These are phyloP conservation scores for Biscogniauxia marginata DNA, from an alignment of 2,329 filamentous ascomycete species.

Conservation along the genomic window DNA sequence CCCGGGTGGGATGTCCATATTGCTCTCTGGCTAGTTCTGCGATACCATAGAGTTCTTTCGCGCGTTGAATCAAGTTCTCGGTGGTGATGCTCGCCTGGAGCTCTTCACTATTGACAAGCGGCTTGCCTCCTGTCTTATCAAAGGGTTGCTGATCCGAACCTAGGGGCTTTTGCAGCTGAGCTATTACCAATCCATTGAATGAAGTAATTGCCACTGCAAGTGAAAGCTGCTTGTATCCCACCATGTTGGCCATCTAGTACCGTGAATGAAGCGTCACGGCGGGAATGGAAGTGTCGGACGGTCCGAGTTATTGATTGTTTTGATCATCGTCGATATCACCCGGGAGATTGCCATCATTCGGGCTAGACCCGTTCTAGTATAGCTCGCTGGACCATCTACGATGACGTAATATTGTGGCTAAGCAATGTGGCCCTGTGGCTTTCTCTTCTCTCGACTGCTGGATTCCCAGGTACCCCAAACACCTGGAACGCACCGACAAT, in stretches of 20 bases:
- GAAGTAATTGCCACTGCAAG: background rate
- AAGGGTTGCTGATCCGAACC: slow-evolving; percentile 15
- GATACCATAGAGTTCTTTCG: slow-evolving; percentile 61
- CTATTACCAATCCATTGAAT: background rate
- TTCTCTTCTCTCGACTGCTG: background rate
- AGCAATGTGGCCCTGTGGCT: background rate
- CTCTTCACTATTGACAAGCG: slow-evolving; percentile 51
- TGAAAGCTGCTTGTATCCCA: background rate
- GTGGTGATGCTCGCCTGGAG: slow-evolving; percentile 57
- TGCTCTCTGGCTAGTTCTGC: slow-evolving; percentile 58
- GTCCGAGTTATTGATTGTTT: background rate
- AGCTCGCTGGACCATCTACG: background rate
- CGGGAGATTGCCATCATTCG: background rate
- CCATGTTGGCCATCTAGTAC: background rate
- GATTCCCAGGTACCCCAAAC: background rate
- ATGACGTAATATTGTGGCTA: background rate
- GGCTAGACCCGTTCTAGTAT: background rate
- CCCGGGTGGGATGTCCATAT: slow-evolving; percentile 67
- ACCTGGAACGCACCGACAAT: background rate
- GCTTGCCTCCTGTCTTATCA: slow-evolving; percentile 24
- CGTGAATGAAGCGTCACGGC: background rate
- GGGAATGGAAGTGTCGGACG: background rate
- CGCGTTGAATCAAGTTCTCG: slow-evolving; percentile 56
- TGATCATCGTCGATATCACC: background rate
- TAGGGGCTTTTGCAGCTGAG: slow-evolving; percentile 28